A percentile compares a stretch with the other conserved stretches of the same genome.
Conservation (phyloP, 2,329 filamentous ascomycete genomes). For the Nannizziopsis barbatae region DNA sequence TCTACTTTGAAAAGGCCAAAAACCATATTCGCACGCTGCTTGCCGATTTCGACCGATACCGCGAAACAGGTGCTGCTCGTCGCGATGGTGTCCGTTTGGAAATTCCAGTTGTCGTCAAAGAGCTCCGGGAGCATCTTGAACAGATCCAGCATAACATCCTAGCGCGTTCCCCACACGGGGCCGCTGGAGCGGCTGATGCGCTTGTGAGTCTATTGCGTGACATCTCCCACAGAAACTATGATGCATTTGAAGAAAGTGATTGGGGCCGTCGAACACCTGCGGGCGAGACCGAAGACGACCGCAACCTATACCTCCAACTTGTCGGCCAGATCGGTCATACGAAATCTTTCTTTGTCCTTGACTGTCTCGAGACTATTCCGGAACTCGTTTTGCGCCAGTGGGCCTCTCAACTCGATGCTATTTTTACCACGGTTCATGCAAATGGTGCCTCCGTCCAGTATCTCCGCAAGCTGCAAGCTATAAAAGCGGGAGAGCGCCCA, state of each 20-base stretch:
- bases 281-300: conserved; percentile 32
- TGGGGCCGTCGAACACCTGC: conserved; percentile 27
- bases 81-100: conserved; percentile 20
- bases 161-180: conserved; percentile 27
- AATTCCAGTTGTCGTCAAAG: conserved; percentile 24
- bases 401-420: conserved; percentile 21
- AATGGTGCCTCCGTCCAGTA: conserved; percentile 31
- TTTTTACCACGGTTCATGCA: conserved; percentile 36
- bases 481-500: conserved; percentile 21
- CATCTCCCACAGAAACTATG: conserved; percentile 30
- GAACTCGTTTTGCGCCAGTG: conserved; percentile 24
- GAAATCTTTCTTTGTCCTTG: conserved; percentile 27
- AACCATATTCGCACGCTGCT: conserved; percentile 27
- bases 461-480: conserved; percentile 24
- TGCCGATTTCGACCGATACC: conserved; percentile 32
- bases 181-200: conserved; percentile 29
- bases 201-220: conserved; percentile 31
- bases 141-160: conserved; percentile 27
- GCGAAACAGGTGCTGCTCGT: conserved; percentile 22
- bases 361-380: conserved; percentile 29
- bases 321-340: conserved; percentile 20
- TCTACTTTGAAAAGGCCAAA: conserved; percentile 36
- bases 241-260: conserved; percentile 28
- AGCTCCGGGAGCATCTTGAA: conserved; percentile 24
- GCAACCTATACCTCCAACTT: conserved; percentile 34